Evolutionary conservation across 1,139 yeast genomes (phyloP).

Genomic region (Geotrichum europaeum): DNA sequence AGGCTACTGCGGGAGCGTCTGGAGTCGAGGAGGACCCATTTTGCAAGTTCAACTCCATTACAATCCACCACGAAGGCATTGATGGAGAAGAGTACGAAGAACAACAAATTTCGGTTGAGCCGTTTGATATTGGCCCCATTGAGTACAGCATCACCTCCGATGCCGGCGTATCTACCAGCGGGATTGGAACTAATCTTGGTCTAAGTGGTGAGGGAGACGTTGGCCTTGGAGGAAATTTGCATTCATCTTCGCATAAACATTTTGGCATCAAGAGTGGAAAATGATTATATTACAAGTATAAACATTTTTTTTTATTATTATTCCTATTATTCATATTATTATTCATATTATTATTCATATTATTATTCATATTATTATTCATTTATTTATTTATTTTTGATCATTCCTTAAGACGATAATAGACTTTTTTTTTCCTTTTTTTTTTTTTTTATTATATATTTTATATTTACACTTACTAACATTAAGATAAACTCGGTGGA

Average conservation of each 20-base stretch:
- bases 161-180: slow-evolving; percentile 1
- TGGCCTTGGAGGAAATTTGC: background rate
- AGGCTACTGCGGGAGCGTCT: slow-evolving; percentile 19
- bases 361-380: background rate
- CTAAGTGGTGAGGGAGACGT: background rate
- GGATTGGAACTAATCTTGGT: background rate
- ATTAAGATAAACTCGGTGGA: too few species aligned
- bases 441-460: background rate
- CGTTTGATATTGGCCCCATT: slow-evolving; percentile 8
- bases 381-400: background rate
- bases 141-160: slow-evolving; percentile 12
- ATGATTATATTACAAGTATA: background rate
- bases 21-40: slow-evolving; percentile 63
- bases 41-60: slow-evolving; percentile 80
- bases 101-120: background rate
- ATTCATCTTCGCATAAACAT: slow-evolving; percentile 15
- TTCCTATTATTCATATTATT: background rate
- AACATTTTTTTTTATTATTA: background rate
- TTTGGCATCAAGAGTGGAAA: slow-evolving; percentile 16
- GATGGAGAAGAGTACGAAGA: slow-evolving; percentile 18
- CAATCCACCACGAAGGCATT: slow-evolving; percentile 62
- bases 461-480: too few species aligned
- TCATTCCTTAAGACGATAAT: background rate
- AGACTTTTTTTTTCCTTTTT: background rate
- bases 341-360: background rate